Evolutionary conservation across 306 rosid genomes (phyloP).

Genomic region (Biancaea sappan): DNA sequence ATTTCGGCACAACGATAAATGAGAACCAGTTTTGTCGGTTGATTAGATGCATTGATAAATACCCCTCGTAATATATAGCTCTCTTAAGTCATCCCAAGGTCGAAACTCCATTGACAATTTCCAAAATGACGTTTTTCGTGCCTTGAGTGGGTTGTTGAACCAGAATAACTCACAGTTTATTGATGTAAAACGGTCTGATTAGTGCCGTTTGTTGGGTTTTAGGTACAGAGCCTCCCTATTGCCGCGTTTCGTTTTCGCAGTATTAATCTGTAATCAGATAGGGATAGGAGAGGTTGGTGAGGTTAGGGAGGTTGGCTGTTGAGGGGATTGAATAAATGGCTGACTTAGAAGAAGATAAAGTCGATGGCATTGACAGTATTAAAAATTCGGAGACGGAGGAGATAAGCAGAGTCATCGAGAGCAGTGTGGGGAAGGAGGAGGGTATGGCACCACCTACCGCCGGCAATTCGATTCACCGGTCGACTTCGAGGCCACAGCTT

Average conservation of each 20-base stretch:
- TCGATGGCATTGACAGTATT: slow-evolving; percentile 42
- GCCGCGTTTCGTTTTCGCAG: not conserved
- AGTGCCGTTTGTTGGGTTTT: not conserved
- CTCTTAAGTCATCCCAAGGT: not conserved
- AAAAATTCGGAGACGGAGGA: slow-evolving; percentile 31
- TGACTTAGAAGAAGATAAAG: slow-evolving; percentile 31
- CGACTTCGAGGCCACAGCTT: slow-evolving; percentile 75
- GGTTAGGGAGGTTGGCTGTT: slow-evolving; percentile 13
- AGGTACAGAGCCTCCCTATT: not conserved
- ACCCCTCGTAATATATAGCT: not conserved
- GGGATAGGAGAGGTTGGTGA: slow-evolving; percentile 17
- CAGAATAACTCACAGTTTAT: not conserved
- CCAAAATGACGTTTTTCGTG: not conserved
- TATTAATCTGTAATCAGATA: not conserved
- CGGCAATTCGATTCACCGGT: slow-evolving; percentile 67
- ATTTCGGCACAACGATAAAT: not conserved
- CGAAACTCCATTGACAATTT: not conserved
- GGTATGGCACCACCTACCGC: slow-evolving; percentile 54
- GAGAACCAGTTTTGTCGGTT: not conserved
- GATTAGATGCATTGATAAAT: not conserved
- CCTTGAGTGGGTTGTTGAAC: slow-evolving; percentile 9
- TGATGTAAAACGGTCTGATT: not conserved
- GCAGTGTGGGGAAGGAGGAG: slow-evolving; percentile 34
- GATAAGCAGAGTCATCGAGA: slow-evolving; percentile 5
- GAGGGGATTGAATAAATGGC: slow-evolving; percentile 48